Evolutionary conservation across 2,329 filamentous ascomycete species (phyloP), one percentile per base, ranked within the genome.

Genomic region (Scorias spongiosa): DNA sequence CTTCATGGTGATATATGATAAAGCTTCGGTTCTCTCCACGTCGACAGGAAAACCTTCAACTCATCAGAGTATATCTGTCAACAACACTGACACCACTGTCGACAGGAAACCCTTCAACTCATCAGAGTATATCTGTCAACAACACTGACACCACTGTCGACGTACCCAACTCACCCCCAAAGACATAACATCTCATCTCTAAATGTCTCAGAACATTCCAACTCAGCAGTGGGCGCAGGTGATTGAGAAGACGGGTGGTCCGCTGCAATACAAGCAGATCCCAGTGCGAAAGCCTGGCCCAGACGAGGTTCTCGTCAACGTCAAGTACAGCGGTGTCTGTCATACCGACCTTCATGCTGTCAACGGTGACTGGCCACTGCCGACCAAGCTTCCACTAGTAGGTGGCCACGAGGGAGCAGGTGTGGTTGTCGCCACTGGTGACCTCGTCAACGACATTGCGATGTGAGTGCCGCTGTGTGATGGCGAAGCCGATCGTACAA

Each of bases 211-310:
- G 47, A 55, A 76, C 44, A 75, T 95, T 58, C 89, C 89, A 46
- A 76, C 73, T 42, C 80, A 80, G 65, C 89, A 96, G 71, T 93
- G 82, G 85, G 89, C 89, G 42, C 84, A 91, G 66, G 84, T 96
- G 54, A 72, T 91, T 56, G 84, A 93, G 66, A 76, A 86, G 72
- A 80, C 74, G 45, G 86, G 82, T 53, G 78, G 77, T 46, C 28
- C 14, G 11, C 9, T 36, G 10, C 65, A 75, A 48, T 85, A 81
- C 74, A 87, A 85, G 69, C 74, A 81, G 67, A 89, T 95, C 57
- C 80, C 84, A 53, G 86, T 93, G 42, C 72, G 72, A 49, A 76
- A 80, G 63, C 88, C 88, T 34, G 85, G 80, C 17, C 81, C 87
- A 42, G 87, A 93, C 68, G 84, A 95, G 67, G 84, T 94, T 53